phyloP scores from a whole-genome alignment of 1,139 yeast species.

The Debaryomycetaceae sp. region DNA sequence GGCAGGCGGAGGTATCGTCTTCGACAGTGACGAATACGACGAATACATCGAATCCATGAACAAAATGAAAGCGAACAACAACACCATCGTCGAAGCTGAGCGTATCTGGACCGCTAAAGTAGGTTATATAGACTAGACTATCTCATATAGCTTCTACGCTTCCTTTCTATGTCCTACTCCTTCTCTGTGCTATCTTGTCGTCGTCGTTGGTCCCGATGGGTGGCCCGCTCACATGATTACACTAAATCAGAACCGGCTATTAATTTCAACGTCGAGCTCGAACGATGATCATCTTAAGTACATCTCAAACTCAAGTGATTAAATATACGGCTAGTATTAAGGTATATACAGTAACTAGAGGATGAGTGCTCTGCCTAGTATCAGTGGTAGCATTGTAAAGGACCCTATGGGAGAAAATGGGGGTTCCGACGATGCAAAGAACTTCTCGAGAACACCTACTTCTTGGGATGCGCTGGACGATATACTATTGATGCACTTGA shows the following conservation, averaged over 20 bases:
- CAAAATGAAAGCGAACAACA: slow-evolving; percentile 91
- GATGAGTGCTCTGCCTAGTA: not conserved
- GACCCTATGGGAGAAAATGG: not conserved
- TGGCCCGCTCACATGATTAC: slow-evolving; percentile 5
- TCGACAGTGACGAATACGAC: slow-evolving; percentile 90
- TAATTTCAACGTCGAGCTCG: slow-evolving; percentile 7
- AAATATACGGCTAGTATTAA: not conserved
- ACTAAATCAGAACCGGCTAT: not conserved
- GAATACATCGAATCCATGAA: slow-evolving; percentile 96
- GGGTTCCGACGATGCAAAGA: slow-evolving; percentile 8
- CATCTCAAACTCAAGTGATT: slow-evolving; percentile 1
- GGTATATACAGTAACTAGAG: not conserved
- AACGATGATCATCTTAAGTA: slow-evolving; percentile 10
- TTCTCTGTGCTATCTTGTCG: not conserved
- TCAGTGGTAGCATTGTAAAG: not conserved
- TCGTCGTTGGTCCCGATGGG: not conserved
- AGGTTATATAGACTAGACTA: slow-evolving; percentile 16
- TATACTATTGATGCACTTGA: slow-evolving; percentile 59
- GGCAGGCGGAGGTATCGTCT: slow-evolving; percentile 98
- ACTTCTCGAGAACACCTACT: slow-evolving; percentile 51
- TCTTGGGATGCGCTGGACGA: slow-evolving; percentile 80
- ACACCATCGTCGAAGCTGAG: slow-evolving; percentile 88
- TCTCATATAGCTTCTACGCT: not conserved
- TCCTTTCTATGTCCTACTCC: not conserved
- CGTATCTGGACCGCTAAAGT: slow-evolving; percentile 61